Percentiles rank a stretch among this genome's conserved stretches.
phyloP scores from a whole-genome alignment of 2,329 filamentous ascomycete genomes.

The Paraphoma sp. region DNA sequence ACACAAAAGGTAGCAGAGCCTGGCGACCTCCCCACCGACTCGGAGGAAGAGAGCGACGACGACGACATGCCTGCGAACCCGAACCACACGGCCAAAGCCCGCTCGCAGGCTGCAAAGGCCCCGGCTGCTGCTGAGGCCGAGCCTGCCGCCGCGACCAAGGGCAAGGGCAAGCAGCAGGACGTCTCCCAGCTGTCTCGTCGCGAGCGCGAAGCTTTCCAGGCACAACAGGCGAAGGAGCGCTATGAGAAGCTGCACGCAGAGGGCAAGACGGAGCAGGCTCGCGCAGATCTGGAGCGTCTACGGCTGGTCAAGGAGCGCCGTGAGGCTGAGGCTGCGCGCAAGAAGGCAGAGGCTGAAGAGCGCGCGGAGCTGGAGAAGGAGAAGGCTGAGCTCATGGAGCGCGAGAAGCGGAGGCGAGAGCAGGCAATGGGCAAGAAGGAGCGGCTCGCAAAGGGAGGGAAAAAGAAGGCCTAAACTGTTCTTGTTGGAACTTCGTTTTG shows the following conservation, averaged over 20 bases:
- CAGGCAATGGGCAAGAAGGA: constrained; percentile 55
- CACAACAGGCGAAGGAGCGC: constrained; percentile 84
- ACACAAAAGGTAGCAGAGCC: constrained; percentile 75
- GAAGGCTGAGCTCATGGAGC: constrained; percentile 57
- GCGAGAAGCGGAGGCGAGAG: constrained; percentile 56
- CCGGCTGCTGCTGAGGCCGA: constrained; percentile 52
- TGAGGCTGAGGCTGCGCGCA: constrained; percentile 80
- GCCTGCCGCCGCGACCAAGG: constrained; percentile 58
- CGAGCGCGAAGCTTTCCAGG: constrained; percentile 81
- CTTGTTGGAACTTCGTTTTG: constrained; percentile 1
- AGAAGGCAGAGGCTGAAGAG: constrained; percentile 70
- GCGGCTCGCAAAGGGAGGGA: constrained; percentile 45
- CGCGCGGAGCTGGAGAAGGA: constrained; percentile 63
- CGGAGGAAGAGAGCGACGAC: constrained; percentile 66
- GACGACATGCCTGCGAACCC: constrained; percentile 84
- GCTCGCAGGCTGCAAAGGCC: constrained; percentile 69
- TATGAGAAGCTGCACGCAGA: constrained; percentile 92
- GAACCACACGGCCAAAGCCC: constrained; percentile 75
- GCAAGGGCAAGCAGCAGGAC: constrained; percentile 62
- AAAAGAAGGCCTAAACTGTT: constrained; percentile 46
- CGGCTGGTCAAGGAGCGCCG: constrained; percentile 84
- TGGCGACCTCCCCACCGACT: constrained; percentile 82
- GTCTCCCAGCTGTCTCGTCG: constrained; percentile 67
- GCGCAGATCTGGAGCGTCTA: constrained; percentile 84
- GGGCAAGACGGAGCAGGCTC: constrained; percentile 96